Percentiles rank a stretch among this genome's conserved stretches.
These are phyloP conservation scores for Lathyrus tuberosus DNA, from an alignment of 306 rosid genomes.

Conservation along the genomic window DNA sequence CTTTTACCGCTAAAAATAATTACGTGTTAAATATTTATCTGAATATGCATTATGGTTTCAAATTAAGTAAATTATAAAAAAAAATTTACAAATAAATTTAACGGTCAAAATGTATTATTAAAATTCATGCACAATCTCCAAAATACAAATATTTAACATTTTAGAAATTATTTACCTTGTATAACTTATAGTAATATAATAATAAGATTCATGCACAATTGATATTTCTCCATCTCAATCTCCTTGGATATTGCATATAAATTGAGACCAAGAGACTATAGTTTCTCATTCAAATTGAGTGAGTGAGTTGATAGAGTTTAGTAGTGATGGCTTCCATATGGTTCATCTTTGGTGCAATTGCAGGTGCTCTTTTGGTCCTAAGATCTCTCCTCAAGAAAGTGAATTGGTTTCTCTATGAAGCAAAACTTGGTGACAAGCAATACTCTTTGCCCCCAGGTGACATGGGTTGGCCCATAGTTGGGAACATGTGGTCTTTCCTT, in stretches of 20 bases:
- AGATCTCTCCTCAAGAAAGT: constrained; percentile 49
- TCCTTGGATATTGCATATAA: not conserved
- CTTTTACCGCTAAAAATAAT: not conserved
- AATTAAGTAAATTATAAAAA: not conserved
- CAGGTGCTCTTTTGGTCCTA: constrained; percentile 32
- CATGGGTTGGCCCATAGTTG: constrained; percentile 79
- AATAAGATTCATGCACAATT: not conserved
- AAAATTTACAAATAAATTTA: no score
- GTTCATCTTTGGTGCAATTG: constrained; percentile 9
- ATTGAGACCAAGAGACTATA: not conserved
- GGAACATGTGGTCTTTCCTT: constrained; percentile 91
- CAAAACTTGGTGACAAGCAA: constrained; percentile 52
- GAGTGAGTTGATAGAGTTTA: not conserved
- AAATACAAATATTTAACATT: not conserved
- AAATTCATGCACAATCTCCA: not conserved
- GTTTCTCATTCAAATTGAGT: not conserved
- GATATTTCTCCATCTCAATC: no score
- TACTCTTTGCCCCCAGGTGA: constrained; percentile 77
- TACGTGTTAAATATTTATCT: not conserved
- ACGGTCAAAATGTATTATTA: not conserved
- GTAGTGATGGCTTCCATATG: not conserved
- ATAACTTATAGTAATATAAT: not conserved
- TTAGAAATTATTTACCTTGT: not conserved
- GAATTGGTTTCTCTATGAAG: constrained; percentile 61
- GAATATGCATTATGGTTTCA: not conserved